These are phyloP conservation scores for Deinandra increscens DNA, from an alignment of 129 eudicot species.

Conservation along the genomic window DNA sequence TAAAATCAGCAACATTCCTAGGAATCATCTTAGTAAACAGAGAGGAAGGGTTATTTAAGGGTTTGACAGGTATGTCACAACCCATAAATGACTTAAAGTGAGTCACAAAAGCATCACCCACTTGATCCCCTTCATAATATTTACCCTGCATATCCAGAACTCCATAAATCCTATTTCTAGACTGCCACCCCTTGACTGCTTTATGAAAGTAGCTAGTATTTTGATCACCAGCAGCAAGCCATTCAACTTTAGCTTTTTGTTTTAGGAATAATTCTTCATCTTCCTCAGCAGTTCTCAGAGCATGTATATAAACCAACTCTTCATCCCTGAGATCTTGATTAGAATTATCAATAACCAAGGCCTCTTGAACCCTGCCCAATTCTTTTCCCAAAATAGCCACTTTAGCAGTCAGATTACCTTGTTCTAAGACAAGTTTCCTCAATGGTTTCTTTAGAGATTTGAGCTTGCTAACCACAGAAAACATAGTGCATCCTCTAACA, in stretches of 20 bases:
- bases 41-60: background rate
- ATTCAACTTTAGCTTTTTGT: background rate
- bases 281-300: background rate
- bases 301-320: too few relatives aligned
- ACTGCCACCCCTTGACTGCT: background rate
- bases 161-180: background rate
- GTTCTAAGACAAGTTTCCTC: background rate
- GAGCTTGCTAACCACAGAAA: background rate
- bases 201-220: background rate
- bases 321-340: too few relatives aligned
- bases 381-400: too few relatives aligned
- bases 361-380: too few relatives aligned
- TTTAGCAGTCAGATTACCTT: background rate
- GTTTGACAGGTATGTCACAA: background rate
- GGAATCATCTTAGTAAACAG: background rate
- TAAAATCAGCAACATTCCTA: background rate
- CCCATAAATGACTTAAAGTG: background rate
- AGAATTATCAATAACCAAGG: too few relatives aligned
- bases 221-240: background rate
- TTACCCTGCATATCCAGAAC: background rate
- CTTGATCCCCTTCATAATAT: background rate
- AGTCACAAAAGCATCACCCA: background rate
- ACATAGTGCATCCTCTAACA: background rate
- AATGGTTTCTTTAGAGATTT: background rate
- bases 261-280: background rate